phyloP scores from a whole-genome alignment of 495 filamentous ascomycete species.

The Neurospora hispaniola region DNA sequence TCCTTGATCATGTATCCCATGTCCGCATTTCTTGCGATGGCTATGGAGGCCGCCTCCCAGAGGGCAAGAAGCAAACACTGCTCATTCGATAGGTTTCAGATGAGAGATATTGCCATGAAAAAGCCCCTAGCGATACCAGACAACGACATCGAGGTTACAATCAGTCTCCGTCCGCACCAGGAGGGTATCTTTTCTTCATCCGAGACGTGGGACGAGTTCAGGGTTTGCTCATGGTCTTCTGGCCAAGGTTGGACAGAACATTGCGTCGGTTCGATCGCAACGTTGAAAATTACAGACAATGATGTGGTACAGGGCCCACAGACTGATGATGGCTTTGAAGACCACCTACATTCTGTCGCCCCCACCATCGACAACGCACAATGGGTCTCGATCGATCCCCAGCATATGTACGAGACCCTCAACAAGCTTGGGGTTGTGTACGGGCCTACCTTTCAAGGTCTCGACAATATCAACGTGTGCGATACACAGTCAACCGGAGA shows the following conservation, averaged over 20 bases:
- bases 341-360: constrained; percentile 18
- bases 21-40: constrained; percentile 47
- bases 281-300: constrained; percentile 22
- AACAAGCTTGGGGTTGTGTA: constrained; percentile 31
- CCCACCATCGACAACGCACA: constrained; percentile 14
- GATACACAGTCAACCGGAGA: constrained; percentile 30
- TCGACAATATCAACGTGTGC: constrained; percentile 31
- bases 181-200: constrained; percentile 25
- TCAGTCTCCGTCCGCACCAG: constrained; percentile 30
- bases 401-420: constrained; percentile 29
- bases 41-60: constrained; percentile 41
- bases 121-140: constrained; percentile 39
- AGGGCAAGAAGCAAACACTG: constrained; percentile 19
- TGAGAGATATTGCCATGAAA: constrained; percentile 32
- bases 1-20: constrained; percentile 48
- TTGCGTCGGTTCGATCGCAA: constrained; percentile 33
- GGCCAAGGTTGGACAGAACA: constrained; percentile 38
- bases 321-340: constrained; percentile 14
- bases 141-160: constrained; percentile 35
- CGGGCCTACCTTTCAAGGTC: constrained; percentile 35
- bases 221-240: constrained; percentile 34
- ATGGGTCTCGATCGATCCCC: constrained; percentile 14
- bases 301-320: constrained; percentile 26
- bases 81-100: constrained; percentile 29
- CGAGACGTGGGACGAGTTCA: constrained; percentile 35